Conservation (phyloP, 148 eudicot species). For the Chenopodium quinoa region DNA sequence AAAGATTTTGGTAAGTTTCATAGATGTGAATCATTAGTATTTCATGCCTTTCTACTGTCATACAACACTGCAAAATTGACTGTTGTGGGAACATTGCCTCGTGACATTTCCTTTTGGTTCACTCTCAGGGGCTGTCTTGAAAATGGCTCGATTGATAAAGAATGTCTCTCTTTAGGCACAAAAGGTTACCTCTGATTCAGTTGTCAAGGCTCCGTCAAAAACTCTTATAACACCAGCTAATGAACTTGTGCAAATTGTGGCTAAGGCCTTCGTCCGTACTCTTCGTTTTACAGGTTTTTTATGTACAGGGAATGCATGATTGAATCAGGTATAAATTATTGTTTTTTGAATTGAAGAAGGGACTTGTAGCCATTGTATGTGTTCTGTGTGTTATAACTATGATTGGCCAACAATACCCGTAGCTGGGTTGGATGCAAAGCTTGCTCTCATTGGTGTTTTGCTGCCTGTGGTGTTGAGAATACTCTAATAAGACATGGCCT, state of each 20-base stretch:
- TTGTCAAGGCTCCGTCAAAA: slow-evolving; percentile 58
- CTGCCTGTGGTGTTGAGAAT: too few relatives aligned
- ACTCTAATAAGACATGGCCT: too few relatives aligned
- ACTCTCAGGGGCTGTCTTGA: slow-evolving; percentile 67
- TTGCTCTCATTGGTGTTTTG: too few relatives aligned
- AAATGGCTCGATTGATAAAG: slow-evolving; percentile 74
- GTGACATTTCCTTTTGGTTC: slow-evolving; percentile 15
- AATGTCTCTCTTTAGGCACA: slow-evolving; percentile 53
- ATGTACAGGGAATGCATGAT: not conserved
- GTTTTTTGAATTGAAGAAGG: too few relatives aligned
- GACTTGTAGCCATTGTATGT: too few relatives aligned
- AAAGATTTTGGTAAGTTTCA: slow-evolving; percentile 68
- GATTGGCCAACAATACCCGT: too few relatives aligned
- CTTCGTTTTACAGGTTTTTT: not conserved
- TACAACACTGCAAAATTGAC: not conserved
- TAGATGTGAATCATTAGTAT: not conserved
- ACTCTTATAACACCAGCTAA: slow-evolving; percentile 68
- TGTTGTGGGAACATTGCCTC: not conserved
- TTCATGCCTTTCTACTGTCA: not conserved
- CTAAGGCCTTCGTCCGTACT: slow-evolving; percentile 54
- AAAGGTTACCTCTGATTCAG: slow-evolving; percentile 45
- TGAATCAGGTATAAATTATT: not conserved
- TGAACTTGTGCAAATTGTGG: slow-evolving; percentile 84
- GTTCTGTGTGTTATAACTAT: too few relatives aligned
- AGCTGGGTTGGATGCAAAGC: too few relatives aligned